Evolutionary conservation across 257 asterid species (phyloP), one percentile per base, ranked within the genome.

Genomic region (Nicotiana benthamiana): DNA sequence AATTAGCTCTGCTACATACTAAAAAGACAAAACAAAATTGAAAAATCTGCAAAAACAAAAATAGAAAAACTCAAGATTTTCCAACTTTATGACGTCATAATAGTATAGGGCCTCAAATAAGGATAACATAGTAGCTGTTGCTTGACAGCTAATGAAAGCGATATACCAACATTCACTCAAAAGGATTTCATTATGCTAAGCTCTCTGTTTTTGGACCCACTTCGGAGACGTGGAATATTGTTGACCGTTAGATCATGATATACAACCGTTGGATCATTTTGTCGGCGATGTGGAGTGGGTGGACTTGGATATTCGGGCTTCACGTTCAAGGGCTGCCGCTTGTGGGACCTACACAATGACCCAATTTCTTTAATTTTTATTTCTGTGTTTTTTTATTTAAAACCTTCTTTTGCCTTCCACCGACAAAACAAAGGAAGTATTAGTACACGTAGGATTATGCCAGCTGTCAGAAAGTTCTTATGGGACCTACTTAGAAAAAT

Each of bases 81-180:
- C 10, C 26, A 30, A 24, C 62, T 83, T 78, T 28, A 67, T 11
- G 62, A 75, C 75, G 13, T 48, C 75, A 76, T 53, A 77, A 61
- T 51, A 61, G 4, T 30, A 18, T 22, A 7, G 1, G 60, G 17
- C 0, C 56, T 59, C 24, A 46, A 12, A 24, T 24, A 72, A 68
- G n/a, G 28, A 30, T 54, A 74, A 56, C 11, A n/a, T 32, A 40
- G 22, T 24, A 28, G 30, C 3, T 28, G 17, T 57, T 36, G 82
- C 46, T 66, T 17, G 79, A 84, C 89, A 85, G 88, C 90, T 70
- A 86, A 84, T 84, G 87, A 87, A 77, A 82, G 68, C 53, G 87
- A 87, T 85, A 80, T 84, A 17, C 77, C 85, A 84, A 77, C 86
- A 40, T 85, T 85, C 80, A 80, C 79, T 72, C 51, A 72, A 67